Conservation (phyloP, 2,329 filamentous ascomycete species). For the Fusarium nurragi region DNA sequence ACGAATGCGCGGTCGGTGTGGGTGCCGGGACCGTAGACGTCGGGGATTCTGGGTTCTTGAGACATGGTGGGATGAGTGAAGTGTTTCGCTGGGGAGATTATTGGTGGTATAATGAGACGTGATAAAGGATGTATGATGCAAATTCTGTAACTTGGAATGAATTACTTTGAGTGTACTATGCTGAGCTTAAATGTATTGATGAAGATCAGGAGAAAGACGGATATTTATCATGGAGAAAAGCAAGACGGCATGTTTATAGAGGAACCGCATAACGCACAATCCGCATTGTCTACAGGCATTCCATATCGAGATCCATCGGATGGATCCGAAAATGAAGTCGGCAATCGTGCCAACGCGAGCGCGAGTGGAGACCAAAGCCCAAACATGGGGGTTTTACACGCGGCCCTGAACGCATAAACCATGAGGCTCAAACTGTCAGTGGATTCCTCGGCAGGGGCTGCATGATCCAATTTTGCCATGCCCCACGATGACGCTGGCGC, state of each 20-base stretch:
- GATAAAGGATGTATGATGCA: no score
- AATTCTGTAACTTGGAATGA: no score
- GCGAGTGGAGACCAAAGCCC: constrained; percentile 1
- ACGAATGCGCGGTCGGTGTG: constrained; percentile 6
- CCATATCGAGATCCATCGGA: neutral
- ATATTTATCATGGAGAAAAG: neutral
- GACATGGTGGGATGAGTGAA: neutral
- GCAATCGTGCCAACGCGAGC: constrained; percentile 2
- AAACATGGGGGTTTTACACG: neutral
- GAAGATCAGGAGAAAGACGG: neutral
- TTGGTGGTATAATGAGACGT: no score
- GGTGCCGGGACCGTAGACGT: constrained; percentile 13
- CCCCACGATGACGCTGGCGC: neutral
- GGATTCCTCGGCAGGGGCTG: no score
- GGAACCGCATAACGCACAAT: neutral
- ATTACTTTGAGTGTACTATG: no score
- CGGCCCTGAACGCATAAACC: neutral
- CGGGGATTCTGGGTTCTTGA: constrained; percentile 6
- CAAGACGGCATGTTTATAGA: neutral
- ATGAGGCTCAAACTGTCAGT: constrained; percentile 12
- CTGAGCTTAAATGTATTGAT: no score
- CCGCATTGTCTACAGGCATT: neutral
- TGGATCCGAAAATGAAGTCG: neutral
- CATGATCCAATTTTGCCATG: neutral
- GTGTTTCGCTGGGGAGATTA: neutral